Evolutionary conservation across 2,329 filamentous ascomycete species (phyloP), one percentile per base, ranked within the genome.

Genomic region (Capronia coronata): DNA sequence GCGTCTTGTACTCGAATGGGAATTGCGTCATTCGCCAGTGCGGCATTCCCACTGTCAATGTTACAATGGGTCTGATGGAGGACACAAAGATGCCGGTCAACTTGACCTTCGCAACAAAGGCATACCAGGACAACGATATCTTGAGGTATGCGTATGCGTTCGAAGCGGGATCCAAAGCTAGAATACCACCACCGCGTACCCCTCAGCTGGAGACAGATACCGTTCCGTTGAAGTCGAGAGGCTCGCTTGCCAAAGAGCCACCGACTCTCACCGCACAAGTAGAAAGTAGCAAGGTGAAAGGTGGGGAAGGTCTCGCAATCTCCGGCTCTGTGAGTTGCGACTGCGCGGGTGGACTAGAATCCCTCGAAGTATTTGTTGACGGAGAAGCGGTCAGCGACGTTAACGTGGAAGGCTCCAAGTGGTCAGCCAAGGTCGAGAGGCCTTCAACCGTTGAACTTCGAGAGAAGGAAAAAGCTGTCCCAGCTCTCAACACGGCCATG

Each of bases 1-100:
- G 76, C 0, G 68, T 77, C 5, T 68, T 68, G 37, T 78, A 75
- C 48, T 70, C 67, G 1, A 75, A 78, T 40, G 75, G 75, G 2
- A 75, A 75, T 44, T 52, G 56, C 18, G 58, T 58, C 2, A 53
- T 63, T 16, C 53, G 59, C 7, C 59, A 62, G 37, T 43, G 58
- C 9, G 62, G 62, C 14, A 56, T 63, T 7, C 62, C 62, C 1
- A 60, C 54, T 1, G 54, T 64, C 11, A 57, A 44, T 14, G 51
- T 63, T 6, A 55, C 59, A 1, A 63, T 63, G 61, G 62, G 60
- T 3, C 30, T 55, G 18, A 57, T 64, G 43, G 29, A 48, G 1
- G 56, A 57, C 16, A 61, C 44, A 6, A 35, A 49, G 2, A 62
- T 64, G 56, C 60, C 62, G 6, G 54, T 62, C 11, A 56, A 52